Conservation (phyloP, 2,329 filamentous ascomycete species). For the Trichoderma sp. region DNA sequence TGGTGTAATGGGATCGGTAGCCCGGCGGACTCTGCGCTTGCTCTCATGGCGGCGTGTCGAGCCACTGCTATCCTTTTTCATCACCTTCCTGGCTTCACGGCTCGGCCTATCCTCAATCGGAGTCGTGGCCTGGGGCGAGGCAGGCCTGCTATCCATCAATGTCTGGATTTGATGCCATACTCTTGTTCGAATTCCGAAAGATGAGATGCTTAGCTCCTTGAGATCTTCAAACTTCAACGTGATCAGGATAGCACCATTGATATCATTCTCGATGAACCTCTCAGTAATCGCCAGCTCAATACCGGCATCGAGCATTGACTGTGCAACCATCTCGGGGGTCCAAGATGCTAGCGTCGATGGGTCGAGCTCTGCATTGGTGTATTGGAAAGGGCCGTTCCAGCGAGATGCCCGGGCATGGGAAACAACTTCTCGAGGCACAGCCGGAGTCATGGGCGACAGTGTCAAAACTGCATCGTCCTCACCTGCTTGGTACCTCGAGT, state of each 20-base stretch:
- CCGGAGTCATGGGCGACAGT: conserved; percentile 71
- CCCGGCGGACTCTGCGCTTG: conserved; percentile 39
- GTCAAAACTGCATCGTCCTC: conserved; percentile 57
- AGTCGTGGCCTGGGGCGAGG: conserved; percentile 53
- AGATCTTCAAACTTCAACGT: conserved; percentile 90
- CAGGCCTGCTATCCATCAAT: conserved; percentile 56
- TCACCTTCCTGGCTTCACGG: conserved; percentile 47
- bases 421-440: conserved; percentile 45
- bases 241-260: conserved; percentile 80
- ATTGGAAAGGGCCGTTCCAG: conserved; percentile 54
- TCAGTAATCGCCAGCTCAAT: conserved; percentile 75
- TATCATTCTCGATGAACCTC: conserved; percentile 88
- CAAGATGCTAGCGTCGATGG: conserved; percentile 60
- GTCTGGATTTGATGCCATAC: conserved; percentile 77
- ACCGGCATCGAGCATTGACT: conserved; percentile 82
- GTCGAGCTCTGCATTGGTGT: conserved; percentile 56
- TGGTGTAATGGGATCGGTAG: conserved; percentile 69
- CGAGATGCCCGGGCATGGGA: conserved; percentile 28
- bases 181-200: conserved; percentile 76
- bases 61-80: conserved; percentile 37
- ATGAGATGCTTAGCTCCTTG: conserved; percentile 75
- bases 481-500: conserved; percentile 15
- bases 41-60: conserved; percentile 40
- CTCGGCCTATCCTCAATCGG: conserved; percentile 60
- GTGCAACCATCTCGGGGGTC: conserved; percentile 73